Evolutionary conservation across 164 flowering plant genomes (phyloP), one percentile per base, ranked within the genome.

Genomic region (Santalum album): DNA sequence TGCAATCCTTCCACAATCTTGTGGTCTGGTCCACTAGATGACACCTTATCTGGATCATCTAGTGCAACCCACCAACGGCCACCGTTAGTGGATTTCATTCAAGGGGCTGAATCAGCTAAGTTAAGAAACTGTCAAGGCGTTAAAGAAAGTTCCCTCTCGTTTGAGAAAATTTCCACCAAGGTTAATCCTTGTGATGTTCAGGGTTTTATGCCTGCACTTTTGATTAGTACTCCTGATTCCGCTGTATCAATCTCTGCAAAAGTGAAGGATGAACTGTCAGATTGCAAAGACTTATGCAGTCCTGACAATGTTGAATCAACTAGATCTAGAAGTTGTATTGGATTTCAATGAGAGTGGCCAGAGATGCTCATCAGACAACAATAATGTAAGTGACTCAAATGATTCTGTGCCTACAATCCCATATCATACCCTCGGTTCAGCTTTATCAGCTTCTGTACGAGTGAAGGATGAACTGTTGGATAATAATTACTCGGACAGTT

Each of bases 251-350:
- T 56, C 40, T 62, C 56, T 57, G 63, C 62, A 46, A 69, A 71
- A 56, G 63, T 79, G 49, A 80, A 85, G 67, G 60, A 53, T 56
- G 88, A 85, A 60, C 69, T 60, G 15, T 26, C 49, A 49, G 78
- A 71, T 26, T 35, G n/a, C 22, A 17, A 18, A 17, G 45, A 42
- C 4, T 42, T 42, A 17, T 12, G 21, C 2, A 18, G 5, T 18
- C 1, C 20, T 0, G 45, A n/a, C 2, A 42, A 14, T 11, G 14
- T 4, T 38, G 42, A 3, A 38, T 14, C 17, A 15, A 16, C 42
- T 38, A 38, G 14, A 9, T 38, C 16, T 2, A 38, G 16, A 15
- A 12, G 14, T 16, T 4, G 3, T 1, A 0, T 38, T 3, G 6
- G 3, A 38, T 12, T 16, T 38, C 16, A n/a, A 14, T 38, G 42